These are phyloP conservation scores for Dioscorea alata DNA, from an alignment of 106 monocot genomes.

Conservation along the genomic window DNA sequence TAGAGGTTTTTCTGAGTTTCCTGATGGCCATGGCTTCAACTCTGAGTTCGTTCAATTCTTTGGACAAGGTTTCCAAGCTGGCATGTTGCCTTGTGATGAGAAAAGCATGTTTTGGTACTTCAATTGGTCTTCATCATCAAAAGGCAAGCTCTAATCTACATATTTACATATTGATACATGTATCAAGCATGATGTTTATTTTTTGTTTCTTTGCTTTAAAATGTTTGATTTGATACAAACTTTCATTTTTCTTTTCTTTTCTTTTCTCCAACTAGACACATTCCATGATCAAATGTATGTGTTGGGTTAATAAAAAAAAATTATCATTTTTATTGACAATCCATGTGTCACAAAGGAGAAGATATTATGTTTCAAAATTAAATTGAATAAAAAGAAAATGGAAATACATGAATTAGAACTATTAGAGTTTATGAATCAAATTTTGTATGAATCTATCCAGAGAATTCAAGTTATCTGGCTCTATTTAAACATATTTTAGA, in stretches of 20 bases:
- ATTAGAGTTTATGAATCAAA: too few relatives aligned
- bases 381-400: too few relatives aligned
- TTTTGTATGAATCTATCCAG: too few relatives aligned
- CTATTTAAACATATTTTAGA: too few relatives aligned
- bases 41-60: constrained; percentile 27
- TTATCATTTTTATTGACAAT: too few relatives aligned
- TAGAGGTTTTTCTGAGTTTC: constrained; percentile 43
- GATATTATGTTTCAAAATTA: too few relatives aligned
- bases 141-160: constrained; percentile 15
- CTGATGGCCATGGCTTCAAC: constrained; percentile 42
- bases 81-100: constrained; percentile 37
- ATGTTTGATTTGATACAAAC: background rate
- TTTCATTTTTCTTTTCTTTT: background rate
- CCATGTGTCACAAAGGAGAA: too few relatives aligned
- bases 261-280: too few relatives aligned
- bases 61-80: constrained; percentile 41
- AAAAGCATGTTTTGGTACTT: constrained; percentile 64
- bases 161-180: background rate
- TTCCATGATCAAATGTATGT: too few relatives aligned
- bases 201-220: background rate
- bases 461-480: too few relatives aligned
- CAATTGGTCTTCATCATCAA: constrained; percentile 33
- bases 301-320: too few relatives aligned
- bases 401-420: background rate
- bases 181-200: background rate